These are phyloP conservation scores for Ceratocystis alfenasii DNA, from an alignment of 2,329 filamentous ascomycete genomes.

Conservation along the genomic window DNA sequence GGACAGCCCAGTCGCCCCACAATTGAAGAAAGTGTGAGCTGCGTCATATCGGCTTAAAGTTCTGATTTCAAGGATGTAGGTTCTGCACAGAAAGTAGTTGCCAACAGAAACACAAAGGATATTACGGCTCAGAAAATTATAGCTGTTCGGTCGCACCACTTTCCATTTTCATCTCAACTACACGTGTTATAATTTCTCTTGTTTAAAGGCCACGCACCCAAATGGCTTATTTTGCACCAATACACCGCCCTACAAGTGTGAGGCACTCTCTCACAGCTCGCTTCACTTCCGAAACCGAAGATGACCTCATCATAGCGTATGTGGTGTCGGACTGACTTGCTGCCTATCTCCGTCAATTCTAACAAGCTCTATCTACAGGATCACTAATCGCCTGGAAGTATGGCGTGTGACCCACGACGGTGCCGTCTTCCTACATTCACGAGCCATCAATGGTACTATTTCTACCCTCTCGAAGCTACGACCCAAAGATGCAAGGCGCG, in stretches of 20 bases:
- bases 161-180: not conserved
- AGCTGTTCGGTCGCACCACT: not conserved
- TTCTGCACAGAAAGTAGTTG: not conserved
- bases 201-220: slow-evolving; percentile 5
- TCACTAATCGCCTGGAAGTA: slow-evolving; percentile 75
- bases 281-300: slow-evolving; percentile 60
- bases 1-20: not conserved
- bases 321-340: not conserved
- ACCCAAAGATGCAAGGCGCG: slow-evolving; percentile 59
- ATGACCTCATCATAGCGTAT: slow-evolving; percentile 80
- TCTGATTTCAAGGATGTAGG: slow-evolving; percentile 8
- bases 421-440: slow-evolving; percentile 53
- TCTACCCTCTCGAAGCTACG: slow-evolving; percentile 72
- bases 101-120: not conserved
- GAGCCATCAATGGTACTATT: slow-evolving; percentile 71
- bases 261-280: slow-evolving; percentile 74
- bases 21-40: not conserved
- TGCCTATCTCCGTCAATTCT: not conserved
- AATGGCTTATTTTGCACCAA: slow-evolving; percentile 93
- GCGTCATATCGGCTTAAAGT: not conserved
- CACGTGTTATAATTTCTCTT: not conserved
- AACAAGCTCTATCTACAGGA: slow-evolving; percentile 39
- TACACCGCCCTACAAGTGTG: slow-evolving; percentile 83
- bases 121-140: no score
- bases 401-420: slow-evolving; percentile 57